Percentiles rank a stretch among this genome's conserved stretches.
phyloP scores from a whole-genome alignment of 352 stramenopile species.

The Pythium monospermum region DNA sequence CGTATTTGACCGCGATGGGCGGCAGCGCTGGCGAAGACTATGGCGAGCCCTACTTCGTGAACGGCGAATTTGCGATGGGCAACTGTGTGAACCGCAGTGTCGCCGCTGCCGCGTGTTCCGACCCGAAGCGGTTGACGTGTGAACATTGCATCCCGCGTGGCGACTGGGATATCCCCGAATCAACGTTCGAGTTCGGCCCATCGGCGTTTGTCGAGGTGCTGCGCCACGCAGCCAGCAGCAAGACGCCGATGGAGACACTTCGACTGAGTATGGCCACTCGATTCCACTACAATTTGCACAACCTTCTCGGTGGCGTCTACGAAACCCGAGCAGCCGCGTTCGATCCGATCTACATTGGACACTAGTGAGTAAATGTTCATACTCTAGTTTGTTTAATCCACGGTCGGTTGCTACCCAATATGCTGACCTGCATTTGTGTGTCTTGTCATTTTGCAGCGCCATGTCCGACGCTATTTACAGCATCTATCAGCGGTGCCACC shows the following conservation, averaged over 20 bases:
- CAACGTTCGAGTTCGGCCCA: slow-evolving; percentile 59
- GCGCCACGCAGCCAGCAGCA: slow-evolving; percentile 30
- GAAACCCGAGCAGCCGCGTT: slow-evolving; percentile 30
- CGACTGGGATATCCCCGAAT: slow-evolving; percentile 56
- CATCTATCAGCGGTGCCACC: slow-evolving; percentile 54
- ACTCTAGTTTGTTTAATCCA: background rate
- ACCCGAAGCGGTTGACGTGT: slow-evolving; percentile 27
- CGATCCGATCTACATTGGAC: slow-evolving; percentile 34
- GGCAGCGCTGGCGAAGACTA: slow-evolving; percentile 36
- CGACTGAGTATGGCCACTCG: slow-evolving; percentile 28
- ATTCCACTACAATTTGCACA: slow-evolving; percentile 40
- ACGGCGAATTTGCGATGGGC: slow-evolving; percentile 29
- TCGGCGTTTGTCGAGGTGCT: slow-evolving; percentile 60
- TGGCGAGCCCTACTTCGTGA: slow-evolving; percentile 18
- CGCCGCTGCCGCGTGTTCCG: slow-evolving; percentile 36
- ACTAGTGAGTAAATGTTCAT: slow-evolving; percentile 30
- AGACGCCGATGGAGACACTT: slow-evolving; percentile 28
- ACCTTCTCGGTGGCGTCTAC: slow-evolving; percentile 33
- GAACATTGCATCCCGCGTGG: slow-evolving; percentile 60
- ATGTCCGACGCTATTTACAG: slow-evolving; percentile 61
- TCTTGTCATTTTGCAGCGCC: slow-evolving; percentile 13
- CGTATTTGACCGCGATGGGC: slow-evolving; percentile 50
- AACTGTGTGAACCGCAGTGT: slow-evolving; percentile 60
- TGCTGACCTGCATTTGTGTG: background rate
- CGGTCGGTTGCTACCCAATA: background rate